Conservation (phyloP, 2,329 filamentous ascomycete species). For the Macrophomina tecta region DNA sequence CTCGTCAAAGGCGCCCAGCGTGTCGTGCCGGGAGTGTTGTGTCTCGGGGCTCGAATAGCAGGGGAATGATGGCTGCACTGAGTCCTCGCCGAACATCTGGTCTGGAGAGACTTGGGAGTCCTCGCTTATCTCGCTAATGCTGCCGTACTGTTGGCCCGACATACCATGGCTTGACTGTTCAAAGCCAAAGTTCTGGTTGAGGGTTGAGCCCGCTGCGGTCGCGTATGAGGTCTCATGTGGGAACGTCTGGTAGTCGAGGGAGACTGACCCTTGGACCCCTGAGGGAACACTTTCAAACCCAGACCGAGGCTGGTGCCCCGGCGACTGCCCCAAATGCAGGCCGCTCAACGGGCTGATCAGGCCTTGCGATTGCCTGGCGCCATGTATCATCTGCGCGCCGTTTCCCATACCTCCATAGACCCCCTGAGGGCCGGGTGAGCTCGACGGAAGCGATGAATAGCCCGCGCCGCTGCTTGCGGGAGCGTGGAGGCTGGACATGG, state of each 20-base stretch:
- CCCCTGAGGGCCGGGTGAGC: slow-evolving; percentile 6
- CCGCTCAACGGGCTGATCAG: slow-evolving; percentile 22
- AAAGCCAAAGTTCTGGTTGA: slow-evolving; percentile 25
- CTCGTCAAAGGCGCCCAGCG: slow-evolving; percentile 22
- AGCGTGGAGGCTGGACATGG: slow-evolving; percentile 16
- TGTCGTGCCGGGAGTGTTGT: slow-evolving; percentile 25
- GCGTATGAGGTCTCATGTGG: slow-evolving; percentile 15
- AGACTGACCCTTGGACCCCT: slow-evolving; percentile 12
- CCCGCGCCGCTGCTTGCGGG: slow-evolving; percentile 7
- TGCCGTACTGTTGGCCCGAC: slow-evolving; percentile 16
- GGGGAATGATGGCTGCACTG: neutral
- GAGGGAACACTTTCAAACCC: slow-evolving; percentile 13
- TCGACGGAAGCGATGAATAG: neutral
- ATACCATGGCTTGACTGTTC: slow-evolving; percentile 16
- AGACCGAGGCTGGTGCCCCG: slow-evolving; percentile 16
- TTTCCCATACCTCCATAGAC: slow-evolving; percentile 16
- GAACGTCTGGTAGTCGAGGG: slow-evolving; percentile 22
- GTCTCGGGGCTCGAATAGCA: slow-evolving; percentile 15
- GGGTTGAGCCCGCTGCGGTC: slow-evolving; percentile 9
- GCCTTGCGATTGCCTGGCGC: slow-evolving; percentile 10
- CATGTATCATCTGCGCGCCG: slow-evolving; percentile 9
- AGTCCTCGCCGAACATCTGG: slow-evolving; percentile 6
- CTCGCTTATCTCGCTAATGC: slow-evolving; percentile 23
- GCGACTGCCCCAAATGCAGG: slow-evolving; percentile 12
- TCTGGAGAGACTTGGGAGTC: slow-evolving; percentile 21